Base-by-base conservation (phyloP, 2,329 filamentous ascomycete species). In the Botrytis tulipae region DNA sequence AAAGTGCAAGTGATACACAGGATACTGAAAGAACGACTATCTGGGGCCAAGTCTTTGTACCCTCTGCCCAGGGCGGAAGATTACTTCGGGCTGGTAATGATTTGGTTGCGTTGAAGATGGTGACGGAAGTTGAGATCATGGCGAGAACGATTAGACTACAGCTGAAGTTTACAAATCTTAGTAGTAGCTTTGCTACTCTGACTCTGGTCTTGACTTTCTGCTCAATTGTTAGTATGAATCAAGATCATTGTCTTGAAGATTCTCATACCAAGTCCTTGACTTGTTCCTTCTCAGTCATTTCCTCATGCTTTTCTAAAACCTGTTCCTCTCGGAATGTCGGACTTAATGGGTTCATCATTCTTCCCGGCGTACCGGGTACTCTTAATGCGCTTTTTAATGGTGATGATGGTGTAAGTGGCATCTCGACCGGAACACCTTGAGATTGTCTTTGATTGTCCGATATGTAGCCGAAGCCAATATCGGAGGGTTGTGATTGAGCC, bases 91-190 rank as follows among this genome's bases (percentile, higher is more conserved):
- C 80, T 48, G 94, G 89, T 2, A 99, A 86, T 25, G 84, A 71
- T 81, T 89, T 93, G 74, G 96, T 98, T 68, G 94, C 89, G 82
- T 96, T 94, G 89, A 99, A 99, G 82, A 99, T 95, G 78, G 90
- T 85, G 80, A 99, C 93, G 5, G 93, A 94, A n/a, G 93, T 89
- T 22, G 92, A 91, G 71, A 99, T 86, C 89, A 99, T 95, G 75
- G 94, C 87, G 73, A 99, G 88, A 77, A 99, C 93, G 81, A 99
- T 98, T 75, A 98, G 87, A 82, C 93, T 95, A 86, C 96, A 99
- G 83, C 93, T 94, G 83, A 99, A 98, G 87, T 95, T 98, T 84
- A 98, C 93, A 73, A 94, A 92, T 77, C 96, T 92, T n/a, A 99
- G 90, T 76, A 97, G 89, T 79, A 98, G 91, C 86, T 99, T 99